Base-by-base conservation (phyloP, 371 early-diverging fungal species). In the Mortierella sp. region DNA sequence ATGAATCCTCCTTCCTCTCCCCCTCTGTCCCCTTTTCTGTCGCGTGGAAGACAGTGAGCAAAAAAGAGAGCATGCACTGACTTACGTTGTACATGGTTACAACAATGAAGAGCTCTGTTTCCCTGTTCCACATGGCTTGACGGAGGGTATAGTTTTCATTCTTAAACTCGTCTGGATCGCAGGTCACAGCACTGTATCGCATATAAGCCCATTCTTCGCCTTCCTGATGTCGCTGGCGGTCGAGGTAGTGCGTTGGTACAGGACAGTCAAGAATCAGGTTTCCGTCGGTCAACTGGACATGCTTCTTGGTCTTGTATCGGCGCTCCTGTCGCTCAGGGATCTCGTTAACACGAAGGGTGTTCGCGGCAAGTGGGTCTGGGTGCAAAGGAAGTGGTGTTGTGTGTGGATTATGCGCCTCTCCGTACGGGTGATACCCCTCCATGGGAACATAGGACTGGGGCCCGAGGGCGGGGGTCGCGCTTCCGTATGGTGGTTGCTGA, bases 141-240 rank as follows among this genome's bases (percentile, higher is more conserved):
- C 88, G 72, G 34, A 89, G 66, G 12, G 79, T 81, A 65, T 83
- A 86, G 19, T 78, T 63, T 27, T 78, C 71, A 10, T 63, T 49
- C 57, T 80, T 72, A 80, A 80, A 87, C n/a, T 86, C 83, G 65
- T 86, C 72, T 1, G 88, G 87, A 55, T 83, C 86, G 53, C 86
- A 81, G 13, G 90, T 89, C 31, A 85, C 90, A 8, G 92, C 91
- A 0, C 91, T 88, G 79, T 92, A 92, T 29, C 90, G 80, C 86
- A 90, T 84, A 57, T 84, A 84, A 27, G 84, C 86, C 62, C 88
- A 90, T 62, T 92, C 93, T 49, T 79, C 78, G 16, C 79, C 83
- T 14, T 83, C 71, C 37, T 80, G 81, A 12, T 63, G 56, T 31
- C 66, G 54, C 41, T 79, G 80, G n/a, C 68, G 70, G n/a, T 69